Evolutionary conservation across 2,329 filamentous ascomycete species (phyloP).

Genomic region (Ophiostoma ulmi): DNA sequence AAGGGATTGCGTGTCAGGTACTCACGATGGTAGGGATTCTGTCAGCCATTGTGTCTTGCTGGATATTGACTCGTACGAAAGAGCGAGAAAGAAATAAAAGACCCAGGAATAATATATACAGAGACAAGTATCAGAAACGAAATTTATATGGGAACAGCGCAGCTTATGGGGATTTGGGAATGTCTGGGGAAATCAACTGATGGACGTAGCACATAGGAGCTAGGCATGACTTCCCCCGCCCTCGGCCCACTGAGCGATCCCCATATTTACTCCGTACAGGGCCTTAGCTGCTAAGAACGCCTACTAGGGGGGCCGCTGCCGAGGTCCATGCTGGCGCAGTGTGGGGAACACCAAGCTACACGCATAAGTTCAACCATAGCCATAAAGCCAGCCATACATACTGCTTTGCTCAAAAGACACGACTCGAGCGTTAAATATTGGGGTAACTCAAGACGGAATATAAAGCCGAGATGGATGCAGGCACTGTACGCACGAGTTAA

Average conservation of each 20-base stretch:
- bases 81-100: not conserved
- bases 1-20: not conserved
- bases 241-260: slow-evolving; percentile 21
- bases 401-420: not conserved
- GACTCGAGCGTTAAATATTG: not conserved
- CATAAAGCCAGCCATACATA: not conserved
- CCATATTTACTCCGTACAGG: slow-evolving; percentile 10
- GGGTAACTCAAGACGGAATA: slow-evolving; percentile 1
- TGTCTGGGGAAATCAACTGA: slow-evolving; percentile 11
- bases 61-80: too few relatives aligned
- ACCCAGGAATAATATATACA: not conserved
- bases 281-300: not conserved
- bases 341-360: slow-evolving; percentile 19
- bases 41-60: slow-evolving; percentile 38
- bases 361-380: not conserved
- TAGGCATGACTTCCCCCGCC: slow-evolving; percentile 8
- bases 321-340: slow-evolving; percentile 23
- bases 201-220: not conserved
- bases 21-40: slow-evolving; percentile 45
- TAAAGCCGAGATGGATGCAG: not conserved
- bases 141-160: not conserved
- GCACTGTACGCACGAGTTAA: not conserved
- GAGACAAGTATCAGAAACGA: not conserved
- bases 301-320: slow-evolving; percentile 18
- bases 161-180: not conserved